Evolutionary conservation across 1,139 yeast genomes (phyloP).

Genomic region (Yueomyces sp.): DNA sequence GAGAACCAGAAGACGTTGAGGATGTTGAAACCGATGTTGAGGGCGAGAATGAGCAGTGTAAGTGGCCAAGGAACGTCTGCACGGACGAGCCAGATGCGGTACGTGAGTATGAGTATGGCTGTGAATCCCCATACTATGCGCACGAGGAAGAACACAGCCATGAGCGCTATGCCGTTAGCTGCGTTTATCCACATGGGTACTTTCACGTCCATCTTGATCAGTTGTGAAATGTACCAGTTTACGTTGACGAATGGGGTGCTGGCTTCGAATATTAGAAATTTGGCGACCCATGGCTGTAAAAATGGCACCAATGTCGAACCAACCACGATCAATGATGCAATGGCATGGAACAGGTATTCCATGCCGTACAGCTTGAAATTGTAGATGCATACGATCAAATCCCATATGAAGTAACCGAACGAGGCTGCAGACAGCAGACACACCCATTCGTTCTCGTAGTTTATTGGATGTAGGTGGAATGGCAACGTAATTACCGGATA

Average conservation of each 20-base stretch:
- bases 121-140: constrained; percentile 85
- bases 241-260: constrained; percentile 91
- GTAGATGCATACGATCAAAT: constrained; percentile 47
- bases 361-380: constrained; percentile 56
- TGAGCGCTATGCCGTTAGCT: constrained; percentile 61
- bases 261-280: constrained; percentile 73
- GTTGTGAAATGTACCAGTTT: constrained; percentile 79
- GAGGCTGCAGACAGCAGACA: constrained; percentile 61
- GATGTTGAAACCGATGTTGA: constrained; percentile 52
- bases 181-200: constrained; percentile 43
- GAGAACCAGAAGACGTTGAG: constrained; percentile 57
- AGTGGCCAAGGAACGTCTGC: constrained; percentile 31
- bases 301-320: constrained; percentile 51
- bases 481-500: constrained; percentile 18
- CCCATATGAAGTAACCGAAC: constrained; percentile 84
- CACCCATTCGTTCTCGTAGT: constrained; percentile 54
- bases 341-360: constrained; percentile 73
- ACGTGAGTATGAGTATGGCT: constrained; percentile 34
- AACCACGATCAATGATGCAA: constrained; percentile 41
- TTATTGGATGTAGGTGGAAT: constrained; percentile 11
- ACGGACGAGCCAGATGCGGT: constrained; percentile 28
- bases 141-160: constrained; percentile 59
- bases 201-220: constrained; percentile 33
- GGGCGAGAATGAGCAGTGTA: constrained; percentile 34
- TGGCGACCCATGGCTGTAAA: constrained; percentile 72